Base-by-base conservation (phyloP, 805 yeast species). In the Ogataea pini region DNA sequence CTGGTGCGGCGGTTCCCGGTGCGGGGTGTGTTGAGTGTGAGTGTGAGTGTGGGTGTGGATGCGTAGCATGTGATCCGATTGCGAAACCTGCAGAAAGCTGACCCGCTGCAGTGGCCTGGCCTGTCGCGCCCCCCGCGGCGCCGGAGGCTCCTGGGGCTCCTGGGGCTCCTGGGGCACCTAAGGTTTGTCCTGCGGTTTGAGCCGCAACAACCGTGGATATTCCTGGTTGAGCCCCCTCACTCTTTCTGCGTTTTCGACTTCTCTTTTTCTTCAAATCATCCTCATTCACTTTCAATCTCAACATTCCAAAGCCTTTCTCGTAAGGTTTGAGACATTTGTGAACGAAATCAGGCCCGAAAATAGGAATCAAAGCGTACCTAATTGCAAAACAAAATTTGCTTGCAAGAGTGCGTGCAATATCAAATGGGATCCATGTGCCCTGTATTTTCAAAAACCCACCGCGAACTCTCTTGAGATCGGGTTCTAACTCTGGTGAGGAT, bases 381-480 rank as follows among this genome's bases (percentile, higher is more conserved):
- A 90, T 85, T 48, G 83, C 80, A 65, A 78, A 89, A 69, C 96
- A 87, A 58, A 89, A 86, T 44, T 85, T 77, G 28, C 79, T 65
- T 3, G 96, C 92, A 45, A 90, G 70, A 27, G 78, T 69, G 50
- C 75, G 75, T 19, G 95, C 89, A 43, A 86, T 72, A 8, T 76
- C 78, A 60, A 69, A 85, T 1, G 96, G 92, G 33, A 89, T 69
- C 97, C 97, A 91, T 7, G 96, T 89, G 3, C 97, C 97, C 69
- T 90, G 97, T 55, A 91, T 89, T 71, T 89, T 89, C 55, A 90
- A 76, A 59, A 82, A 89, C 2, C 97, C 97, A 40, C 97, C 97
- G 47, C 97, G 72, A 13, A 90, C 89, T 43, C 96, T 77, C 58
- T 80, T 80, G 46, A 85, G 76, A 36, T 74, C 77, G 14, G 75